Evolutionary conservation across 2,329 filamentous ascomycete genomes (phyloP), one percentile per base, ranked within the genome.

Genomic region (Pyrenophora seminiperda): DNA sequence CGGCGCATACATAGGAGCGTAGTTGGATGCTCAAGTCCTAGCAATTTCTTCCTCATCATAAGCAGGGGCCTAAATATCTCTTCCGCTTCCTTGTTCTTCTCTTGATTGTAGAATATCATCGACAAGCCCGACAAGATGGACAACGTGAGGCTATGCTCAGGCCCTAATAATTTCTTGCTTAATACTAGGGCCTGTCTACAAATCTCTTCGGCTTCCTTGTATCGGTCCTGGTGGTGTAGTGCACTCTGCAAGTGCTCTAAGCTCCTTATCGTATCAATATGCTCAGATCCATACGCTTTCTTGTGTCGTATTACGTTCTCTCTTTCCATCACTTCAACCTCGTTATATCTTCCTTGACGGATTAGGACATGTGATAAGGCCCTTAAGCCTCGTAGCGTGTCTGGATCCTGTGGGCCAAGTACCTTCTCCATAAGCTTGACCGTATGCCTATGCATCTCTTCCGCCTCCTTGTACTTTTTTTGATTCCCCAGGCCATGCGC

Each of bases 301-400:
- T 53, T 33, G 14, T 34, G 13, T 14, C 20, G 24, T 32, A 31
- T 42, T 13, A 51, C 18, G 31, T 43, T 53, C 33, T 53, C 2
- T 13, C 32, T 18, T 27, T 47, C 20, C 14, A 53, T 46, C 11
- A 17, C 14, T 20, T 56, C 49, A 24, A 45, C 53, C 30, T 55
- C 41, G 11, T 43, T 27, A 20, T 53, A 49, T 29, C 65, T 59
- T 5, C 53, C 57, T 27, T 41, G 24, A 24, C 24, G 27, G 17
- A 5, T 19, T 19, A 41, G 24, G 7, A 41, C 38, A 20, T 15
- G 27, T 9, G 24, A 20, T 19, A 41, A 41, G 15, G 17, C 30
- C 9, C 38, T 13, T 24, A 41, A 29, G 17, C 38, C 30, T 3
- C 11, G 11, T 5, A 41, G 38, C 27, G 39, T 41, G 27, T 41